Base-by-base conservation (phyloP, 805 yeast species). In the Lachancea mirantina region DNA sequence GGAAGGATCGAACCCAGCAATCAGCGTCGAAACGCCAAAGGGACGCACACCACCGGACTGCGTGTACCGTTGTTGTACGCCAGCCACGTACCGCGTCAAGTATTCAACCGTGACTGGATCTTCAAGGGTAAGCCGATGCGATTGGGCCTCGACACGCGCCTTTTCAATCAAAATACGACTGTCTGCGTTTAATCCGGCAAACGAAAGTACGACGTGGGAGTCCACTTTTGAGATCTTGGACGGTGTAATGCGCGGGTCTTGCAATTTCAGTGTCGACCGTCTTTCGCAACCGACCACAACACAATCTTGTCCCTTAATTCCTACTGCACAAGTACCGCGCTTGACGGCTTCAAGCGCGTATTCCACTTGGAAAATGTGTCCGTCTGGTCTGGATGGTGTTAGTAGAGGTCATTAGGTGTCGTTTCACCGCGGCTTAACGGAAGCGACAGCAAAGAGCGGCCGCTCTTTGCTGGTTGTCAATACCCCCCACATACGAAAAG, bases 41-140 rank as follows among this genome's bases (percentile, higher is more conserved):
- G 98, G 98, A 61, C 98, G 76, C 16, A 92, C 96, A 61, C 98
- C 98, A 46, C 98, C 98, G 31, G 94, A 78, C 62, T 92, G 98
- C 5, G 98, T 92, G 63, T 89, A 92, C 59, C 79, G 75, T 59
- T 92, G 98, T 62, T 92, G 96, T 27, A 89, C 89, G 14, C 96
- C 96, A n/a, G 98, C 98, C 42, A 92, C 84, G 52, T 84, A 84
- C 58, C 82, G 81, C 22, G 98, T 85, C 58, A 92, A 68, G 58
- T 88, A 92, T 55, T 92, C 97, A 37, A 92, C 72, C 11, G 85
- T 68, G 7, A 87, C 96, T 1, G 96, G 81, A 55, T 92, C 97
- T 57, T 89, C 98, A 52, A 89, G 71, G n/a, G 89, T 85, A 50
- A 92, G 72, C 57, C 82, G 74, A 62, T 88, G 95, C 10, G 94